phyloP scores from a whole-genome alignment of 345 rosid species.

The Gossypium herbaceum region DNA sequence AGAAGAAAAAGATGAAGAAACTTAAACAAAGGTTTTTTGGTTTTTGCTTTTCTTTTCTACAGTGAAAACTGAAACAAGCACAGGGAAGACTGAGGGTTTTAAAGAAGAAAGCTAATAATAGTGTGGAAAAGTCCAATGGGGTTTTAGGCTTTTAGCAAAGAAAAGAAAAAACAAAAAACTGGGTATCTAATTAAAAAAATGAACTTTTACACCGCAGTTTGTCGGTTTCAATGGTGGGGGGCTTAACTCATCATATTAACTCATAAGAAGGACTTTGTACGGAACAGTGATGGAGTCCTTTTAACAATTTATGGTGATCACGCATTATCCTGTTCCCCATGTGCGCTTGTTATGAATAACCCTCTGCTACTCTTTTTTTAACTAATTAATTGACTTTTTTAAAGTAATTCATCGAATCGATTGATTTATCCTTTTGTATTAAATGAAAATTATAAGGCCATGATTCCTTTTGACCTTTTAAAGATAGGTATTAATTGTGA shows the following conservation, averaged over 20 bases:
- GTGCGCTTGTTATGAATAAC: neutral
- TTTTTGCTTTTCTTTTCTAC: neutral
- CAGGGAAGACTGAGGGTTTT: neutral
- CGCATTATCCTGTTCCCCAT: slow-evolving; percentile 1
- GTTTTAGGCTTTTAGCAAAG: neutral
- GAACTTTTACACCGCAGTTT: neutral
- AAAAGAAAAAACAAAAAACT: neutral
- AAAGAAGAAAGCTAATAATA: neutral
- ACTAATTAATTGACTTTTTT: no score
- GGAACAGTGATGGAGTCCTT: neutral
- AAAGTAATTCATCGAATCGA: no score
- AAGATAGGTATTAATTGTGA: no score
- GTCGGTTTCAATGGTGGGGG: neutral
- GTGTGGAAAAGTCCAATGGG: neutral
- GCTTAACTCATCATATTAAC: neutral
- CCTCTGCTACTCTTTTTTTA: neutral
- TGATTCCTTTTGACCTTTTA: no score
- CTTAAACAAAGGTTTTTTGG: neutral
- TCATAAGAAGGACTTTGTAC: neutral
- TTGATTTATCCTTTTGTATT: no score
- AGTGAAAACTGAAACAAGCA: neutral
- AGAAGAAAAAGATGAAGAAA: neutral
- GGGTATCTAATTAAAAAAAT: neutral
- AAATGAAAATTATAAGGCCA: no score
- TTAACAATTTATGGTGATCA: neutral